Evolutionary conservation across 1,284 basidiomycete species (phyloP).

Genomic region (Xanthoconium separans): DNA sequence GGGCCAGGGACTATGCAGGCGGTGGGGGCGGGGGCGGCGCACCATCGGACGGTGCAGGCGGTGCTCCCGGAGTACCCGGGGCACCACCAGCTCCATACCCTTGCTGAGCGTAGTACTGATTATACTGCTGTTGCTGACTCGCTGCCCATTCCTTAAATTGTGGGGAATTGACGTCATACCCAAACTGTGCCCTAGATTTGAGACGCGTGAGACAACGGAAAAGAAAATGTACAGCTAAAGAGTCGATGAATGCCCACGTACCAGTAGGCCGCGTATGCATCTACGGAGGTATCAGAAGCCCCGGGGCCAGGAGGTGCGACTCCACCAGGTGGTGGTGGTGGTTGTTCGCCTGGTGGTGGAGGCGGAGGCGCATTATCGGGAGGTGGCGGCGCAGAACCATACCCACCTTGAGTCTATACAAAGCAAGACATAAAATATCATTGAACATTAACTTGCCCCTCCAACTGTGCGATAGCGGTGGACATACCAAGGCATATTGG

Average conservation of each 20-base stretch:
- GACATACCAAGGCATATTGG: slow-evolving; percentile 66
- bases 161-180: slow-evolving; percentile 83
- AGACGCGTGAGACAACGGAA: neutral
- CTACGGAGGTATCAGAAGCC: slow-evolving; percentile 44
- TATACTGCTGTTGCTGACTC: slow-evolving; percentile 67
- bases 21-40: slow-evolving; percentile 18
- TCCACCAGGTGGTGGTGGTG: slow-evolving; percentile 56
- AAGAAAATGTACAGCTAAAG: neutral
- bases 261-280: slow-evolving; percentile 74
- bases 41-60: slow-evolving; percentile 33
- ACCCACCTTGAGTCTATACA: slow-evolving; percentile 17
- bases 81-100: slow-evolving; percentile 29
- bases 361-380: slow-evolving; percentile 60
- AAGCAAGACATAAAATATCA: neutral
- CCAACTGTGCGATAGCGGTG: slow-evolving; percentile 1
- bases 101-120: slow-evolving; percentile 62
- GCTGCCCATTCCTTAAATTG: slow-evolving; percentile 81
- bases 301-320: slow-evolving; percentile 37
- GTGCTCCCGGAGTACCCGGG: slow-evolving; percentile 32
- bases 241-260: slow-evolving; percentile 31
- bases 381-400: slow-evolving; percentile 64
- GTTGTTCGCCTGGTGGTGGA: slow-evolving; percentile 60
- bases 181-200: slow-evolving; percentile 72
- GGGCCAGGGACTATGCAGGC: slow-evolving; percentile 16
- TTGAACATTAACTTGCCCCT: neutral